These are phyloP conservation scores for Verbena officinalis DNA, from an alignment of 257 asterid genomes.

Conservation along the genomic window DNA sequence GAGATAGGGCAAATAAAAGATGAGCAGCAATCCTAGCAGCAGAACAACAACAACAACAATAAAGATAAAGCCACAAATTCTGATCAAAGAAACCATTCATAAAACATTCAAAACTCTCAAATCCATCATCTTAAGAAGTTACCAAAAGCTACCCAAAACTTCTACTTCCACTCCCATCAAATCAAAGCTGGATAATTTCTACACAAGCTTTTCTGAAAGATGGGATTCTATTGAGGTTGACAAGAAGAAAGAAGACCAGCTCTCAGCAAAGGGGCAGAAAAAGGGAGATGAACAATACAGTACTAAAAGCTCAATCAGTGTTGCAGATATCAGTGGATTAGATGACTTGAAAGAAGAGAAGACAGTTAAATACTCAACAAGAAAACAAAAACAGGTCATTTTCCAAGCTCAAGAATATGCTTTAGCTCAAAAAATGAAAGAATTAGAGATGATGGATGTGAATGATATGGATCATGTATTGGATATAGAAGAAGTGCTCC, in stretches of 20 bases:
- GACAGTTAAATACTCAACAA: slow-evolving; percentile 16
- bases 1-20: slow-evolving; percentile 29
- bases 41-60: slow-evolving; percentile 31
- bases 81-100: slow-evolving; percentile 51
- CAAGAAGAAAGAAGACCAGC: slow-evolving; percentile 28
- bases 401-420: slow-evolving; percentile 31
- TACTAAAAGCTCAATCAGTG: slow-evolving; percentile 29
- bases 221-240: slow-evolving; percentile 33
- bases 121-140: slow-evolving; percentile 42
- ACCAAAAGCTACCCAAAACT: slow-evolving; percentile 45
- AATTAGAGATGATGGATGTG: slow-evolving; percentile 73
- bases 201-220: slow-evolving; percentile 41
- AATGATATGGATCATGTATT: slow-evolving; percentile 63
- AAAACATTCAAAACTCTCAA: slow-evolving; percentile 50
- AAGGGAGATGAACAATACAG: slow-evolving; percentile 37
- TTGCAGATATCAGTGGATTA: slow-evolving; percentile 31
- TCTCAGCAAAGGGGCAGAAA: slow-evolving; percentile 27
- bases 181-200: slow-evolving; percentile 41
- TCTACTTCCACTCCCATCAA: slow-evolving; percentile 34
- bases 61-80: slow-evolving; percentile 45
- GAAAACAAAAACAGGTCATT: slow-evolving; percentile 30
- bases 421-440: slow-evolving; percentile 61
- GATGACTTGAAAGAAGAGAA: slow-evolving; percentile 40
- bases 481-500: slow-evolving; percentile 83
- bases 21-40: slow-evolving; percentile 38